These are phyloP conservation scores for Ogataea polymorpha DNA, from an alignment of 805 yeast species.

Conservation along the genomic window DNA sequence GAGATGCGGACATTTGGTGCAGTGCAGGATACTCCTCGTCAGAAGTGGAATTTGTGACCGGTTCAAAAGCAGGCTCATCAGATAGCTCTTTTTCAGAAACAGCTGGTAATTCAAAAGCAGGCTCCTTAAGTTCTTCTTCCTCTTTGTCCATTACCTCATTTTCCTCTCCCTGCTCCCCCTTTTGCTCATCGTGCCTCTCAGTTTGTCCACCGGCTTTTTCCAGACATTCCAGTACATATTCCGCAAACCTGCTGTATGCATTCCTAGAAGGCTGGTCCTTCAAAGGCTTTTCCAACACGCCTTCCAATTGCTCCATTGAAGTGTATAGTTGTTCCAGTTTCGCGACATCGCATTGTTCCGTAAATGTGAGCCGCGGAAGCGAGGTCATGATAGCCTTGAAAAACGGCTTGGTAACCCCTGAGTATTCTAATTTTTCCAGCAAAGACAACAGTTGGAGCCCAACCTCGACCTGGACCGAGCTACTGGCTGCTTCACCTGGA, in stretches of 20 bases:
- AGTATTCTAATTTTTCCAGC: constrained; percentile 45
- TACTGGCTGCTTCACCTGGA: constrained; percentile 39
- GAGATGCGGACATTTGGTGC: too few species aligned
- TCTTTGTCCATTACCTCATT: constrained; percentile 11
- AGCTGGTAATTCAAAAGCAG: background rate
- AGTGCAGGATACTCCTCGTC: too few species aligned
- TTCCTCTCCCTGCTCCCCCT: constrained; percentile 5
- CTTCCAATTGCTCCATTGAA: constrained; percentile 24
- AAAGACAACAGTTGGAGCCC: constrained; percentile 52
- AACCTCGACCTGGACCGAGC: constrained; percentile 54
- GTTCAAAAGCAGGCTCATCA: too few species aligned
- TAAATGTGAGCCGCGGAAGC: constrained; percentile 47
- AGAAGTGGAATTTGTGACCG: too few species aligned
- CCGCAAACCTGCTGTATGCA: constrained; percentile 25
- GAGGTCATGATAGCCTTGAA: constrained; percentile 52
- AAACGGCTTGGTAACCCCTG: constrained; percentile 47
- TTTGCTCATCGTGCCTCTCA: constrained; percentile 4
- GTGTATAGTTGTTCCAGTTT: constrained; percentile 24
- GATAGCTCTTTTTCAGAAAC: background rate
- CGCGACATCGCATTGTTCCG: constrained; percentile 25
- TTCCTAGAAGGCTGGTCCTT: constrained; percentile 24
- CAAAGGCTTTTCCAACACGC: constrained; percentile 25
- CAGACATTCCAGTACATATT: constrained; percentile 27
- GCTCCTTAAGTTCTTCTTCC: constrained; percentile 3
- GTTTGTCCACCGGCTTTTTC: constrained; percentile 15